These are phyloP conservation scores for Sutorius australiensis DNA, from an alignment of 768 basidiomycete species.

Conservation along the genomic window DNA sequence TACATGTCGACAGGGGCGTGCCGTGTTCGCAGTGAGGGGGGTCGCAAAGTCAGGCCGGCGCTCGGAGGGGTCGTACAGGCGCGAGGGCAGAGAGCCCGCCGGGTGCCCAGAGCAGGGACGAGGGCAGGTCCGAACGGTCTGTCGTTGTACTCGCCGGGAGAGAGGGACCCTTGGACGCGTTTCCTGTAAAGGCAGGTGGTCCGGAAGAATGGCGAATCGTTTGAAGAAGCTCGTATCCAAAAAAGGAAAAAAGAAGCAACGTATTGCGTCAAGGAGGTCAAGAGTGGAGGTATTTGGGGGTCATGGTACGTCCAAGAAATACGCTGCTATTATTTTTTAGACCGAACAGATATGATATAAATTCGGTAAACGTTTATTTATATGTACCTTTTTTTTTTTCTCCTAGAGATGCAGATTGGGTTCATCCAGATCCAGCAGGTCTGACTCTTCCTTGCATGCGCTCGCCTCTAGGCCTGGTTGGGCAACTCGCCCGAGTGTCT, in stretches of 20 bases:
- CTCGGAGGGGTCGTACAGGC: too few species aligned
- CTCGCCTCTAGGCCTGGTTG: neutral
- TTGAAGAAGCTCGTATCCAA: conserved; percentile 11
- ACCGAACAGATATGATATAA: neutral
- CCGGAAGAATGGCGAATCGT: conserved; percentile 16
- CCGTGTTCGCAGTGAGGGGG: too few species aligned
- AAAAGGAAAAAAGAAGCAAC: conserved; percentile 14
- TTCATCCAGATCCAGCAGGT: conserved; percentile 18
- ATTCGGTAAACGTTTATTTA: neutral
- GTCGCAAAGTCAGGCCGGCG: too few species aligned
- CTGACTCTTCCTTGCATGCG: neutral
- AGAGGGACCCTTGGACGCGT: neutral
- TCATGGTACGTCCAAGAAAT: conserved; percentile 1
- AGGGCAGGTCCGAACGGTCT: too few species aligned
- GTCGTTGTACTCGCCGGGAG: neutral
- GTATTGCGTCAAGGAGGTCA: neutral
- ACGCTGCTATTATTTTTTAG: neutral
- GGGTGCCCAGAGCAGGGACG: too few species aligned
- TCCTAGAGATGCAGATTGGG: conserved; percentile 17
- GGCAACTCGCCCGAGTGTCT: conserved; percentile 11
- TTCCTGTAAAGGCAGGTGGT: conserved; percentile 1
- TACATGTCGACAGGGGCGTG: neutral
- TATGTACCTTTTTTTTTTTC: conserved; percentile 5
- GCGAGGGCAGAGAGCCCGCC: too few species aligned
- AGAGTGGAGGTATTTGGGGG: conserved; percentile 9